Conservation (phyloP, 1,139 yeast genomes). For the Kodamaea derodonti region DNA sequence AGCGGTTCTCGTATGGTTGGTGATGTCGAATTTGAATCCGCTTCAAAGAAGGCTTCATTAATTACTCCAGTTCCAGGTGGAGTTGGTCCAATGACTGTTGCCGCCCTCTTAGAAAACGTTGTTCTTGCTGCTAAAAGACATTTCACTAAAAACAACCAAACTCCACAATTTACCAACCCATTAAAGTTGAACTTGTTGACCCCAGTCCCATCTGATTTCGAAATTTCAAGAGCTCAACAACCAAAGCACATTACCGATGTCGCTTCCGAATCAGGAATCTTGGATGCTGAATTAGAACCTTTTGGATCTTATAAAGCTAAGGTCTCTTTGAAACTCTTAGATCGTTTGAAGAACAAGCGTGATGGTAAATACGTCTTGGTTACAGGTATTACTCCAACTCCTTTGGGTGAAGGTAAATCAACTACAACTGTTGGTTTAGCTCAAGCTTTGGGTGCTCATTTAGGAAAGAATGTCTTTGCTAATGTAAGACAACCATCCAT, state of each 20-base stretch:
- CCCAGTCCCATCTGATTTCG: conserved; percentile 95
- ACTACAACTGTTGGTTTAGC: conserved; percentile 96
- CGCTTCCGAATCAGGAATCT: conserved; percentile 81
- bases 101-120: conserved; percentile 88
- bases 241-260: conserved; percentile 83
- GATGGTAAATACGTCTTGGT: conserved; percentile 91
- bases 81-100: conserved; percentile 99
- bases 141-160: conserved; percentile 38
- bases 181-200: conserved; percentile 59
- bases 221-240: conserved; percentile 82
- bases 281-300: conserved; percentile 80
- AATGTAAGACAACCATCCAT: conserved; percentile 97
- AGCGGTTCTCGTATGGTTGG: conserved; percentile 89
- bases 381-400: conserved; percentile 98
- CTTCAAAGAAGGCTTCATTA: conserved; percentile 61
- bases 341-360: conserved; percentile 61
- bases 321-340: conserved; percentile 69
- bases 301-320: conserved; percentile 93
- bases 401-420: conserved; percentile 96
- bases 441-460: conserved; percentile 92
- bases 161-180: conserved; percentile 55
- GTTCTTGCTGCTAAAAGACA: conserved; percentile 71
- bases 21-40: conserved; percentile 80
- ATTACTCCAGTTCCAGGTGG: conserved; percentile 99
- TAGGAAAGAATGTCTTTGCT: conserved; percentile 84